A percentile compares a stretch with the other conserved stretches of the same genome.
Conservation (phyloP, 805 yeast species). For the Yamadazyma ubonensis region DNA sequence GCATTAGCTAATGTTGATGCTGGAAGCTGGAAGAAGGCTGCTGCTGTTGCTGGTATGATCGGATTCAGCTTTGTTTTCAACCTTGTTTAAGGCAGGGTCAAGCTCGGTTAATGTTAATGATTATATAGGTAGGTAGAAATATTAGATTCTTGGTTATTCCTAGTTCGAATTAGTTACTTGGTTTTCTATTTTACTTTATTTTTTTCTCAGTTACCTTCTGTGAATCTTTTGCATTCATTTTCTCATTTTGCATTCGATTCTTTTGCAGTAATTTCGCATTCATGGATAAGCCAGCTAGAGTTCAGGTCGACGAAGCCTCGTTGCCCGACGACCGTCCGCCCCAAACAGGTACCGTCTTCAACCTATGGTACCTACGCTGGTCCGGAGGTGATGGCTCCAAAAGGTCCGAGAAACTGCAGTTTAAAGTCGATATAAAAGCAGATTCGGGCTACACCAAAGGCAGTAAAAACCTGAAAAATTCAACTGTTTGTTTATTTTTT, state of each 20-base stretch:
- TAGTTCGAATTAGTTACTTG: too few relatives aligned
- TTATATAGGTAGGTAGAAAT: slow-evolving; percentile 3
- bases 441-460: slow-evolving; percentile 82
- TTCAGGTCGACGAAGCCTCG: slow-evolving; percentile 65
- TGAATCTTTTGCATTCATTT: too few relatives aligned
- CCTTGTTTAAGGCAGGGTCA: slow-evolving; percentile 8
- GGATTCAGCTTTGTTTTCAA: slow-evolving; percentile 37
- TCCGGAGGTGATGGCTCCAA: slow-evolving; percentile 67
- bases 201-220: too few relatives aligned
- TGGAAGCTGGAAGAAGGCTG: slow-evolving; percentile 38
- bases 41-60: slow-evolving; percentile 34
- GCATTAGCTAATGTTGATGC: slow-evolving; percentile 20
- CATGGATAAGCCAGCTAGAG: slow-evolving; percentile 53
- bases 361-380: slow-evolving; percentile 90
- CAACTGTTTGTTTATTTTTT: slow-evolving; percentile 75
- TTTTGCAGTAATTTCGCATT: background rate
- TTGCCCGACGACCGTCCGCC: slow-evolving; percentile 65
- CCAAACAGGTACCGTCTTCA: slow-evolving; percentile 77
- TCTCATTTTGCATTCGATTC: slow-evolving; percentile 8
- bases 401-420: slow-evolving; percentile 49
- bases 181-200: too few relatives aligned
- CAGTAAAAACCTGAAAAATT: slow-evolving; percentile 38
- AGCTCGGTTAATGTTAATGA: slow-evolving; percentile 1
- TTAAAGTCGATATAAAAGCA: slow-evolving; percentile 53
- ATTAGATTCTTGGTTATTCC: too few relatives aligned